Conservation (phyloP, 345 rosid genomes). For the Citrus sinensis region DVS_A1.0 CM039161.1:21360501-21361000, state of each 20-base stretch:
- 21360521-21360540: too few relatives aligned
- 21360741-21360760: background rate
- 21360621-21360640: background rate
- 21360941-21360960: background rate
- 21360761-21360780: background rate
- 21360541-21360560: too few relatives aligned
- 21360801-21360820: constrained; percentile 1
- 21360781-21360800: background rate
- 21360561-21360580: too few relatives aligned
- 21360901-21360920: background rate
- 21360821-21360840: background rate
- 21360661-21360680: background rate
- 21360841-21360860: background rate
- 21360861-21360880: background rate
- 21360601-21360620: background rate
- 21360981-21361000: background rate
- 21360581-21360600: background rate
- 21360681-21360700: background rate
- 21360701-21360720: background rate
- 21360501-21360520: too few relatives aligned
- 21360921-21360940: background rate
- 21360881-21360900: constrained; percentile 10
- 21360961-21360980: background rate
- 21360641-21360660: background rate
- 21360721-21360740: background rate